Percentiles rank a stretch among this genome's conserved stretches.
Conservation (phyloP, 176 grass and related monocot species). For the Ananas comosus region DNA sequence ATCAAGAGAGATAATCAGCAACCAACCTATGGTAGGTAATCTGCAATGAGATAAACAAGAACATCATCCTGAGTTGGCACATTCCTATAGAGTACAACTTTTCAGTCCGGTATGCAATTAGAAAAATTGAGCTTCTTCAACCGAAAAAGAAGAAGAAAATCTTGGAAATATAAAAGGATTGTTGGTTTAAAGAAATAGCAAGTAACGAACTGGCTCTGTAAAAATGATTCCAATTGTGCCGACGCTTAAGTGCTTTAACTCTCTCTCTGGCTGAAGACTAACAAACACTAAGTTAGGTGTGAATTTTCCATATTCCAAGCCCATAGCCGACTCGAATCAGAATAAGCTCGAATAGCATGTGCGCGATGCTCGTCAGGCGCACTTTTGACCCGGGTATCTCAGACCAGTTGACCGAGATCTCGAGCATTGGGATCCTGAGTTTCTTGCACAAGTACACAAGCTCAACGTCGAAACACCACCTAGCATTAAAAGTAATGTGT, state of each 20-base stretch:
- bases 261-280: not conserved
- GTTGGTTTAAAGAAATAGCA: not conserved
- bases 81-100: not conserved
- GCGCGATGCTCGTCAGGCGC: slow-evolving; percentile 64
- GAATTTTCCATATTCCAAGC: slow-evolving; percentile 77
- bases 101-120: not conserved
- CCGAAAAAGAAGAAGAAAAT: not conserved
- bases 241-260: not conserved
- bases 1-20: not conserved
- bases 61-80: not conserved
- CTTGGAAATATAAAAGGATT: not conserved
- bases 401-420: slow-evolving; percentile 85
- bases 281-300: slow-evolving; percentile 22
- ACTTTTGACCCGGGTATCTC: slow-evolving; percentile 97
- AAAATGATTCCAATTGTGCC: not conserved
- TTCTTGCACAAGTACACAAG: slow-evolving; percentile 85
- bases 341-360: slow-evolving; percentile 93
- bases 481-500: slow-evolving; percentile 16
- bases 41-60: not conserved
- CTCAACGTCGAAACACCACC: slow-evolving; percentile 98
- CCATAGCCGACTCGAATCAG: slow-evolving; percentile 84
- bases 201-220: not conserved
- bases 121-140: not conserved
- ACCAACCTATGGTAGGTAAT: not conserved
- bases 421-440: slow-evolving; percentile 66